phyloP scores from a whole-genome alignment of 352 stramenopile genomes.

The Pythium periplocum region DNA sequence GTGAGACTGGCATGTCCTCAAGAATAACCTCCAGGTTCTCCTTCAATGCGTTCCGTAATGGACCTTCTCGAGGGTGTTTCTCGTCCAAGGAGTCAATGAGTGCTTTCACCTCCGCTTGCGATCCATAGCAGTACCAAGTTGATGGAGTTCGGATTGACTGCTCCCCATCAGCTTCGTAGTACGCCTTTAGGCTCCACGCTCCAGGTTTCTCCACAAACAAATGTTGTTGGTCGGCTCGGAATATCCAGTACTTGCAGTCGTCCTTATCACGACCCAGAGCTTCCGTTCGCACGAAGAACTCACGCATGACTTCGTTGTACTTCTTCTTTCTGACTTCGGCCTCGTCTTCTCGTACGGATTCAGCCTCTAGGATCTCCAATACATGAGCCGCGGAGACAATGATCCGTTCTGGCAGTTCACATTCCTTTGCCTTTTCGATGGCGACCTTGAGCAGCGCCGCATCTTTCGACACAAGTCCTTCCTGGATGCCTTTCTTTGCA shows the following conservation, averaged over 20 bases:
- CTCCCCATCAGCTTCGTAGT: constrained; percentile 30
- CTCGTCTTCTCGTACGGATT: constrained; percentile 62
- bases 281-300: constrained; percentile 72
- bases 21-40: constrained; percentile 62
- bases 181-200: constrained; percentile 34
- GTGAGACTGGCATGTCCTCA: constrained; percentile 63
- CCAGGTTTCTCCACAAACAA: constrained; percentile 71
- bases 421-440: constrained; percentile 76
- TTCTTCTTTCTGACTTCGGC: constrained; percentile 53
- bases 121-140: constrained; percentile 65
- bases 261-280: constrained; percentile 61
- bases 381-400: constrained; percentile 73
- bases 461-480: constrained; percentile 60
- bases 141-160: constrained; percentile 1
- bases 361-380: constrained; percentile 68
- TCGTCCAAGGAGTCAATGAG: constrained; percentile 56
- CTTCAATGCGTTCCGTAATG: constrained; percentile 37
- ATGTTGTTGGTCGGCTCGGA: constrained; percentile 54
- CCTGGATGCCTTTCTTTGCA: constrained; percentile 67
- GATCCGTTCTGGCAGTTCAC: constrained; percentile 46
- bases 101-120: constrained; percentile 49
- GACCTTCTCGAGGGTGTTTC: constrained; percentile 38
- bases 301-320: constrained; percentile 50
- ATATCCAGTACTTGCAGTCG: constrained; percentile 63
- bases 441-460: constrained; percentile 34